Evolutionary conservation across 305 asterid species (phyloP).

Genomic region (Petunia hybrid): DNA sequence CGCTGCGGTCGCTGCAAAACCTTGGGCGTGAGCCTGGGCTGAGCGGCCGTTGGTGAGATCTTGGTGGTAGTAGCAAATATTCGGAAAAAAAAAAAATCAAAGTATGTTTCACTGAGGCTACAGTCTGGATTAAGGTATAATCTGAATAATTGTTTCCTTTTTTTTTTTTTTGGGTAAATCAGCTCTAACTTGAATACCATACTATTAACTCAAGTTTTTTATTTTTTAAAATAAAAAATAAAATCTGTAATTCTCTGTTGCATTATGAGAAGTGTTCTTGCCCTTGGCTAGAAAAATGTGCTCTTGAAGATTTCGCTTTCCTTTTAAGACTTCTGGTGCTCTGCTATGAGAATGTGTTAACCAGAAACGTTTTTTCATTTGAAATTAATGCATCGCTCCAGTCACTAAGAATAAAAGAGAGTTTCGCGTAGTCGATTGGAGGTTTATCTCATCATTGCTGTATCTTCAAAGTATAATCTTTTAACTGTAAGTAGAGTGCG

Average conservation of each 20-base stretch:
- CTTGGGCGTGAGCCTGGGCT: no score
- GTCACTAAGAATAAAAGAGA: not conserved
- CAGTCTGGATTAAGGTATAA: not conserved
- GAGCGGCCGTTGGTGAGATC: no score
- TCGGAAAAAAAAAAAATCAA: not conserved
- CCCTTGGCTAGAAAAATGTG: not conserved
- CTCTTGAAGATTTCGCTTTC: not conserved
- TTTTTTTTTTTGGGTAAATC: not conserved
- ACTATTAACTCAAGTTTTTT: no score
- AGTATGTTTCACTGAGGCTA: not conserved
- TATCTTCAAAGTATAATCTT: not conserved
- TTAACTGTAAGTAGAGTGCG: not conserved
- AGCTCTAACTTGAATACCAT: no score
- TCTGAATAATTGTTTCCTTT: not conserved
- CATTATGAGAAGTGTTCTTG: not conserved
- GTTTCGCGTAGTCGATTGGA: not conserved
- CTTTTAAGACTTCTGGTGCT: no score
- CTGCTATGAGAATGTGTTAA: no score
- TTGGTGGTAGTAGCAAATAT: no score
- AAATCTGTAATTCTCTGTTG: not conserved
- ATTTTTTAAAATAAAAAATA: no score
- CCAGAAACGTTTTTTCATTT: no score
- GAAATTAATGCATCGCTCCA: not conserved
- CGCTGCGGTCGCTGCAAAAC: no score
- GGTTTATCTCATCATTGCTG: not conserved